phyloP scores from a whole-genome alignment of 2,329 filamentous ascomycete genomes.

The Pseudocercospora musae region DNA sequence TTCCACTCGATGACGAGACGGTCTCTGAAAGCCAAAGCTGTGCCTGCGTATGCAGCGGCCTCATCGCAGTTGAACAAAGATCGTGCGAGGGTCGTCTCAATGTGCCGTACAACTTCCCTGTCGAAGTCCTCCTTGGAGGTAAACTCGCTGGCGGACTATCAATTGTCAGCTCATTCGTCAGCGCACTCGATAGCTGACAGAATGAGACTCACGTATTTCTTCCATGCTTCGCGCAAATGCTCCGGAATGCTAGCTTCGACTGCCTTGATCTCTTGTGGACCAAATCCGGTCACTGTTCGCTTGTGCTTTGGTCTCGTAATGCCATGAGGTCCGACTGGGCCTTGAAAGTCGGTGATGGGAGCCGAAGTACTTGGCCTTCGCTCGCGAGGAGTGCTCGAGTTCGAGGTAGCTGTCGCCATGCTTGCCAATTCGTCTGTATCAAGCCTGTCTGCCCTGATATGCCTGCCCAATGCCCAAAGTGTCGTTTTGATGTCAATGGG shows the following conservation, averaged over 20 bases:
- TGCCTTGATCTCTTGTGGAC: constrained; percentile 83
- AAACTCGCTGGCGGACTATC: constrained; percentile 67
- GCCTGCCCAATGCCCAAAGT: neutral
- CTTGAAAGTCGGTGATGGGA: constrained; percentile 81
- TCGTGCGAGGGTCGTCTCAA: constrained; percentile 92
- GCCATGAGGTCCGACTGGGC: constrained; percentile 72
- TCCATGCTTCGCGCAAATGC: constrained; percentile 74
- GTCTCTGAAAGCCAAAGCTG: constrained; percentile 88
- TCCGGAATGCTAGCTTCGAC: constrained; percentile 92
- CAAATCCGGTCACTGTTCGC: constrained; percentile 93
- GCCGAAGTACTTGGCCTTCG: constrained; percentile 77
- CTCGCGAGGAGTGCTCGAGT: constrained; percentile 52
- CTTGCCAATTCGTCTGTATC: neutral
- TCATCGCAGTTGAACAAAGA: constrained; percentile 99
- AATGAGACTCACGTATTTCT: constrained; percentile 52
- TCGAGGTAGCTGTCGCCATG: constrained; percentile 29
- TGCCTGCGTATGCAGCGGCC: constrained; percentile 82
- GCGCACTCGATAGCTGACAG: neutral
- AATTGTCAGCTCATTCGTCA: constrained; percentile 10
- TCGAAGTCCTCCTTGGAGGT: constrained; percentile 75
- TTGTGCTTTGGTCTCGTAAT: constrained; percentile 95
- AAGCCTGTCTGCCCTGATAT: neutral
- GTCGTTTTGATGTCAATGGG: neutral
- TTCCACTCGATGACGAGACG: constrained; percentile 95
- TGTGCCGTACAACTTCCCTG: constrained; percentile 82